Evolutionary conservation across 257 asterid genomes (phyloP), one percentile per base, ranked within the genome.

Genomic region (Capsicum chinense): DNA sequence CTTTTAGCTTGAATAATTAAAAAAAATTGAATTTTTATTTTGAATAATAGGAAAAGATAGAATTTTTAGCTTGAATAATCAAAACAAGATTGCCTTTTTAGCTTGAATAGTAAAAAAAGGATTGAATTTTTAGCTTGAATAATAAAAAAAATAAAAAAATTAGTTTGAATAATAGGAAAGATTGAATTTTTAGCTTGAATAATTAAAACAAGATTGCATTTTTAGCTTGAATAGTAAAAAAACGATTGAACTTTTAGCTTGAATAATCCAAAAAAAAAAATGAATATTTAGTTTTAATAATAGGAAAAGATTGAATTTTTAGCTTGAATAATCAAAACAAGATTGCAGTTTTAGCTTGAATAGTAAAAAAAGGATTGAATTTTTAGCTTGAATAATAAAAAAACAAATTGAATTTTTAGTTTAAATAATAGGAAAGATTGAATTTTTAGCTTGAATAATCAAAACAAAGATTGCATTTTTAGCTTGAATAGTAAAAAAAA

Each of bases 1-100:
- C 37, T 54, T 78, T 76, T 74, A 48, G 44, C 52, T 48, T 48
- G 52, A 9, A 50, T 11, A 9, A 50, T 50, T 0, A 10, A 54
- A 54, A 73, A 47, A 73, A 56, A 13, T n/a, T 47, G 7, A 67
- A 50, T 83, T 79, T 68, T 82, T 42, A 39, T 64, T 80, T 56
- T 56, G 19, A 21, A 21, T 0, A 4, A 62, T 63, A 6, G 21
- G 0, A 63, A 21, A 73, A 73, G 60, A 48, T 47, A 21, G 17
- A 17, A 33, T 44, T 54, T 54, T 54, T 62, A 66, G 68, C 12
- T 19, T 60, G 68, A 19, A 19, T 3, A 9, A 60, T 60, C 48
- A 4, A 6, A 44, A 44, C 42, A 60, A 80, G 66, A 37, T 56
- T 58, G 17, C 14, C 59, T 56, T 79, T 79, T 79, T 39, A 56